Evolutionary conservation across 2,329 filamentous ascomycete genomes (phyloP).

Genomic region (Lachnum nothofagi): DNA sequence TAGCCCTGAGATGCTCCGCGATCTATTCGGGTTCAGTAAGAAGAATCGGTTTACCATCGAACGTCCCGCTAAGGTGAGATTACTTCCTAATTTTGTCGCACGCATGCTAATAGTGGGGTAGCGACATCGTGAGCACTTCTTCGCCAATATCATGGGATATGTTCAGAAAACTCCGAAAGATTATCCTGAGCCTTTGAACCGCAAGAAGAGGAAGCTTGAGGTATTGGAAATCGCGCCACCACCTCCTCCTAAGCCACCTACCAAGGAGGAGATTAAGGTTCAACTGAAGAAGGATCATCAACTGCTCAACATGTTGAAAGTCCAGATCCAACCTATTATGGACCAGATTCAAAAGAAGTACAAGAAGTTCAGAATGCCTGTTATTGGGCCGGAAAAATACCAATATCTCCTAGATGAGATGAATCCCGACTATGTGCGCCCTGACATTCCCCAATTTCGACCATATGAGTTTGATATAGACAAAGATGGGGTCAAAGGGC

Average conservation of each 20-base stretch:
- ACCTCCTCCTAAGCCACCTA: slow-evolving; percentile 60
- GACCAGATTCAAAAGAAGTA: slow-evolving; percentile 90
- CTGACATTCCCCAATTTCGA: slow-evolving; percentile 51
- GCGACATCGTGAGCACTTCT: slow-evolving; percentile 71
- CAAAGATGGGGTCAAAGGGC: slow-evolving; percentile 68
- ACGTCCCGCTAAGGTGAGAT: slow-evolving; percentile 58
- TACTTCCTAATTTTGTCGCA: not conserved
- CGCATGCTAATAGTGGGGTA: slow-evolving; percentile 34
- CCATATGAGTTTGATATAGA: slow-evolving; percentile 79
- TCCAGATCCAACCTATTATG: slow-evolving; percentile 89
- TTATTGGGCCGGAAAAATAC: slow-evolving; percentile 69
- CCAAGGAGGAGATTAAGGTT: slow-evolving; percentile 73
- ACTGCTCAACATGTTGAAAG: slow-evolving; percentile 79
- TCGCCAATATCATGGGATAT: slow-evolving; percentile 67
- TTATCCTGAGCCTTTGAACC: slow-evolving; percentile 79
- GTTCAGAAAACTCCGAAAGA: slow-evolving; percentile 74
- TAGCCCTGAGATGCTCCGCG: slow-evolving; percentile 59
- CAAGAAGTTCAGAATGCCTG: slow-evolving; percentile 76
- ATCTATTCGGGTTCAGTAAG: slow-evolving; percentile 80
- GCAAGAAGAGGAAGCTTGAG: slow-evolving; percentile 81
- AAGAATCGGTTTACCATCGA: slow-evolving; percentile 69
- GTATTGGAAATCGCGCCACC: slow-evolving; percentile 69
- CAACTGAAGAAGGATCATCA: slow-evolving; percentile 79
- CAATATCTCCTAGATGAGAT: slow-evolving; percentile 80
- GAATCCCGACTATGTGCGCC: slow-evolving; percentile 64